Base-by-base conservation (phyloP, 1,284 basidiomycete species). In the Cystobasidium slooffiae region DNA sequence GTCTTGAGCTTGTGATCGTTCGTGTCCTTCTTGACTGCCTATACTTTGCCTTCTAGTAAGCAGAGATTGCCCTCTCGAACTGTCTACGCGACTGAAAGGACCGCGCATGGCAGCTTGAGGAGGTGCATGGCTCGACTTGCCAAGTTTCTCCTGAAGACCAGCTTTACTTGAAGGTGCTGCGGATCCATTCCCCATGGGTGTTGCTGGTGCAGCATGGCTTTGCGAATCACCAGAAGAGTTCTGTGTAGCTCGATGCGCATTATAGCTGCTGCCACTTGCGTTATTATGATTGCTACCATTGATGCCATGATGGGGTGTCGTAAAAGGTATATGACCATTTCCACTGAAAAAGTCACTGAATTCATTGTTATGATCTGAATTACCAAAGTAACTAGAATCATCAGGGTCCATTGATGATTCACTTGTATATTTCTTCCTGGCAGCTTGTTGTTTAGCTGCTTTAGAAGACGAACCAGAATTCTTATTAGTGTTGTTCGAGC, bases 41-140 rank as follows among this genome's bases (percentile, higher is more conserved):
- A 61, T 63, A n/a, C 69, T 72, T 41, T 63, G 59, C 18, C 69
- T 37, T 24, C 61, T 51, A 24, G 43, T 58, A n/a, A 73, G 62
- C 20, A 37, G 31, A 18, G 16, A 24, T 51, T 73, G 70, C 3
- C 70, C 70, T 49, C 70, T 65, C 41, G 70, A 47, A 31, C 70
- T 73, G 20, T 73, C 70, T 7, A 73, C 12, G 49, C 70, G 70
- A 56, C 62, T 65, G 70, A 73, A 73, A 20, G 70, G 70, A 18
- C 70, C 70, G 8, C 70, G 31, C 52, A 73, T 59, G 3, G 61
- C 47, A 44, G 9, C 62, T 63, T 16, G 31, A 10, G 7, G 63
- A 44, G 37, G 5, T 31, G 39, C 20, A 18, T 73, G 46, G 14
- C 43, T 41, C 39, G 46, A 18, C 18, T 37, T 65, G 5, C 24